Conservation (phyloP, 192 early-diverging fungal species). For the Coemansia erecta region DNA sequence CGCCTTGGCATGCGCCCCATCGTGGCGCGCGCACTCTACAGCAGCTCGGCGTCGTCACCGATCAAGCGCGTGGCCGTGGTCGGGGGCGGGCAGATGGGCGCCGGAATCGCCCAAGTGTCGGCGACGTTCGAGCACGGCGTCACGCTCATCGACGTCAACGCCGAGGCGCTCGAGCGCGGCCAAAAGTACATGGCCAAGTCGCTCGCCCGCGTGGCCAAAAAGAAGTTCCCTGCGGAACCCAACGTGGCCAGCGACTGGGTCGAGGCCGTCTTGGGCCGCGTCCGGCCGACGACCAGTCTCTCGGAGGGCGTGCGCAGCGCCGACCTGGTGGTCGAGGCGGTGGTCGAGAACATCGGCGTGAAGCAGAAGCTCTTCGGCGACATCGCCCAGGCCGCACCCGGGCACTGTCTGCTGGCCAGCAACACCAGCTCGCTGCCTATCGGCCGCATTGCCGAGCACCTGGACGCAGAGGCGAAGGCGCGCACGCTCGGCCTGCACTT, state of each 20-base stretch:
- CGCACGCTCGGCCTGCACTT: slow-evolving; percentile 90
- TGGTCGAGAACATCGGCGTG: slow-evolving; percentile 88
- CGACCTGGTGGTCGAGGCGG: slow-evolving; percentile 91
- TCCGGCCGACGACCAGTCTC: slow-evolving; percentile 67
- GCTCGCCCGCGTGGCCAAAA: slow-evolving; percentile 84
- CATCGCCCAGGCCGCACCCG: slow-evolving; percentile 71
- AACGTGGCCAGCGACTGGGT: slow-evolving; percentile 64
- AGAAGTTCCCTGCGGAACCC: slow-evolving; percentile 76
- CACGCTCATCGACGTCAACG: slow-evolving; percentile 80
- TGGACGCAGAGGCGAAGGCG: slow-evolving; percentile 51
- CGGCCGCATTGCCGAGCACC: slow-evolving; percentile 69
- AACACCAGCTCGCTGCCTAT: slow-evolving; percentile 95
- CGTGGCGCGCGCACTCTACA: slow-evolving; percentile 8
- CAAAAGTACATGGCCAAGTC: slow-evolving; percentile 81
- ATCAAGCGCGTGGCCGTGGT: slow-evolving; percentile 68
- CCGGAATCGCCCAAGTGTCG: slow-evolving; percentile 86
- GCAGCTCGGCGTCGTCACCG: slow-evolving; percentile 2
- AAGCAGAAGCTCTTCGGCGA: slow-evolving; percentile 81
- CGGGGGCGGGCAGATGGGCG: slow-evolving; percentile 86
- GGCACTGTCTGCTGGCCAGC: slow-evolving; percentile 75
- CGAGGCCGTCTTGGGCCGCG: slow-evolving; percentile 65
- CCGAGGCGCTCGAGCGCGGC: slow-evolving; percentile 73
- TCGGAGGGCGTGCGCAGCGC: slow-evolving; percentile 59
- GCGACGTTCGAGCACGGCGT: slow-evolving; percentile 78
- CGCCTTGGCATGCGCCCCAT: no score